These are phyloP conservation scores for Skeletonema menzelii DNA, from an alignment of 108 stramenopile genomes.

Conservation along the genomic window DNA sequence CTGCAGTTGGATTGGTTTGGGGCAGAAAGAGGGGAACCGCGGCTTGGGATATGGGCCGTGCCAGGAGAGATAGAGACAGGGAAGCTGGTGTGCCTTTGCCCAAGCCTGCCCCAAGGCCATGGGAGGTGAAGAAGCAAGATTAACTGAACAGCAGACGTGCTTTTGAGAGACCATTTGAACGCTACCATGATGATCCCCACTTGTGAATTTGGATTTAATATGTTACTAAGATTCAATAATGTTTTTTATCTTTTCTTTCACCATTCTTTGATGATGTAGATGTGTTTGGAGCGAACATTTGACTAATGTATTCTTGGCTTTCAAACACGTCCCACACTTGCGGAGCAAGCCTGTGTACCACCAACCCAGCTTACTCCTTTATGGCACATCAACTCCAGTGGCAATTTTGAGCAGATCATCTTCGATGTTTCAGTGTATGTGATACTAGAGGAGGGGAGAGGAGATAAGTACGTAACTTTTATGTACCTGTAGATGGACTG, in stretches of 20 bases:
- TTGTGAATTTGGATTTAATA: background rate
- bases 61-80: slow-evolving; percentile 79
- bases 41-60: slow-evolving; percentile 91
- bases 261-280: too few species aligned
- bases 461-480: too few species aligned
- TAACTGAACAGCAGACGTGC: background rate
- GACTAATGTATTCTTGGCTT: too few species aligned
- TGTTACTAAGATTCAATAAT: slow-evolving; percentile 1
- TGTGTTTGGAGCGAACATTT: too few species aligned
- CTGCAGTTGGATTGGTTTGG: slow-evolving; percentile 88
- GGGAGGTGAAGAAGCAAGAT: slow-evolving; percentile 68
- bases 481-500: too few species aligned
- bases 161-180: background rate
- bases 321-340: too few species aligned
- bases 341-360: too few species aligned
- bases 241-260: background rate
- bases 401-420: too few species aligned
- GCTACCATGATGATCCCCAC: background rate
- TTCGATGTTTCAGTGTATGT: too few species aligned
- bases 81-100: slow-evolving; percentile 71
- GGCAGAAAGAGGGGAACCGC: slow-evolving; percentile 90
- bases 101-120: slow-evolving; percentile 82
- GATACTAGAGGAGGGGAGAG: too few species aligned
- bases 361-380: too few species aligned
- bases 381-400: too few species aligned